Percentiles rank a stretch among this genome's conserved stretches.
Conservation (phyloP, 2,329 filamentous ascomycete genomes). For the Neopestalotiopsis sp. region DNA sequence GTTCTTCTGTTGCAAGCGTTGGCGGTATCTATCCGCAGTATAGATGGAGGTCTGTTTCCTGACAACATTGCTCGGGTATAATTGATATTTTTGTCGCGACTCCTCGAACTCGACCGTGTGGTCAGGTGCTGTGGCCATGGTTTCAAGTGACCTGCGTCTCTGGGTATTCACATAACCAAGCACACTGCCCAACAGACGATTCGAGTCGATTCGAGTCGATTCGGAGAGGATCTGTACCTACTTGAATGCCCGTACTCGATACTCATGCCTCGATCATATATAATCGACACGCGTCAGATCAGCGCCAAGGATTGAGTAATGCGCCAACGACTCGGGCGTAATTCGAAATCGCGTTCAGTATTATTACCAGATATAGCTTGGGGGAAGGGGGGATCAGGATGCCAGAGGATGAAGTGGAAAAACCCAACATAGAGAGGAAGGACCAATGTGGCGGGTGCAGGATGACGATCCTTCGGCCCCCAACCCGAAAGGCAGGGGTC, state of each 20-base stretch:
- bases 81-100: not conserved
- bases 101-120: constrained; percentile 7
- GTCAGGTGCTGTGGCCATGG: not conserved
- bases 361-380: not conserved
- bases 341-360: not conserved
- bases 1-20: constrained; percentile 17
- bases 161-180: not conserved
- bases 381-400: not conserved
- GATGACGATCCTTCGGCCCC: not conserved
- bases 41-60: constrained; percentile 21
- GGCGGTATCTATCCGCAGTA: constrained; percentile 20
- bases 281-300: not conserved
- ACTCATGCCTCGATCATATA: not conserved
- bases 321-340: not conserved
- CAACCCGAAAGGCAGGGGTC: not conserved
- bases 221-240: not conserved
- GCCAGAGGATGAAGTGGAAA: not conserved
- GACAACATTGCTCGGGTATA: constrained; percentile 23
- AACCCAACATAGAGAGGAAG: not conserved
- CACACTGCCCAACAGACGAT: not conserved
- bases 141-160: not conserved
- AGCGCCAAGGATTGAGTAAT: not conserved
- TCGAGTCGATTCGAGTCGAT: too few relatives aligned
- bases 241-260: not conserved
- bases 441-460: too few relatives aligned